Evolutionary conservation across 768 basidiomycete genomes (phyloP).

Genomic region (Pleurotus platypus): DNA sequence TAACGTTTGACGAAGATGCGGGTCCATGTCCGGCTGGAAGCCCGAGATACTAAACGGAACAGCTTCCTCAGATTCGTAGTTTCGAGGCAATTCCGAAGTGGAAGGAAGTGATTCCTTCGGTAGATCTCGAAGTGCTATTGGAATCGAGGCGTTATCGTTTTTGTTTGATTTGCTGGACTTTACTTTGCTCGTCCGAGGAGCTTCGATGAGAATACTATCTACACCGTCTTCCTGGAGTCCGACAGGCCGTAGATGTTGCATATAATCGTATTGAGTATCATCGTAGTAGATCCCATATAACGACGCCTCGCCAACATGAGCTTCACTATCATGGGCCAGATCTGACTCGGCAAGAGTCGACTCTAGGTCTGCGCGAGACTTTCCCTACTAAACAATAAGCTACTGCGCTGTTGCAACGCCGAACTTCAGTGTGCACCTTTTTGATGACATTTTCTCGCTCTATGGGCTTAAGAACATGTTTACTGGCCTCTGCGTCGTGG

Average conservation of each 20-base stretch:
- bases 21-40: slow-evolving; percentile 95
- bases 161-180: slow-evolving; percentile 23
- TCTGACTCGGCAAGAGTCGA: slow-evolving; percentile 44
- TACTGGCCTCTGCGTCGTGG: slow-evolving; percentile 85
- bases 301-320: slow-evolving; percentile 82
- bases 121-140: slow-evolving; percentile 50
- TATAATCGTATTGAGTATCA: slow-evolving; percentile 96
- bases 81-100: slow-evolving; percentile 65
- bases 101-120: slow-evolving; percentile 76
- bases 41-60: slow-evolving; percentile 83
- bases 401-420: slow-evolving; percentile 11
- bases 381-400: slow-evolving; percentile 48
- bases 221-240: slow-evolving; percentile 78
- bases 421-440: slow-evolving; percentile 40
- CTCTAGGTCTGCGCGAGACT: slow-evolving; percentile 81
- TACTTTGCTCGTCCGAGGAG: slow-evolving; percentile 43
- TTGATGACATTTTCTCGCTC: slow-evolving; percentile 60
- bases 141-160: slow-evolving; percentile 24
- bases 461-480: slow-evolving; percentile 86
- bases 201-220: slow-evolving; percentile 78
- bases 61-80: slow-evolving; percentile 72
- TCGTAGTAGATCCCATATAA: slow-evolving; percentile 92
- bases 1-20: slow-evolving; percentile 85
- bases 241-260: slow-evolving; percentile 87
- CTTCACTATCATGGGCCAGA: slow-evolving; percentile 39